Evolutionary conservation across 306 rosid species (phyloP), one percentile per base, ranked within the genome.

Genomic region (Comarum palustre): DNA sequence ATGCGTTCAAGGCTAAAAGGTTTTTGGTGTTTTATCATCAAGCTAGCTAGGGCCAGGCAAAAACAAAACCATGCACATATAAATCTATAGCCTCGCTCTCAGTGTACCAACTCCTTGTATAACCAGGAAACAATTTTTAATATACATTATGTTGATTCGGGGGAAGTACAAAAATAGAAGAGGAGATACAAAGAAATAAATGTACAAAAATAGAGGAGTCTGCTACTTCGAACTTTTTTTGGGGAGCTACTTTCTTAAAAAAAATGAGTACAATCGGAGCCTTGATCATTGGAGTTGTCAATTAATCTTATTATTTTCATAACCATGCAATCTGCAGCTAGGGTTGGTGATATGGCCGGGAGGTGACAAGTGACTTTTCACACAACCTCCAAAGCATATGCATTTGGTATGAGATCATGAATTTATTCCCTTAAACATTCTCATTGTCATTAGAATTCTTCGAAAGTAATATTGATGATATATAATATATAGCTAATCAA

Each of bases 401-500:
- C 36, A 38, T 38, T 66, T 6, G 36, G 54, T 41, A 32, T 50
- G 46, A 32, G 46, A 69, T 34, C 29, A 38, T 32, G 47, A 51
- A 69, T n/a, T 45, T 51, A 69, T 68, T 68, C 73, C 45, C 63
- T 69, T 50, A n/a, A 12, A 51, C 63, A 69, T 51, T 51, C 63
- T 12, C 36, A 31, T 50, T 69, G 20, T 54, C 34, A 51, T 16
- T 68, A 46, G 32, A 69, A 48, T n/a, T 69, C 29, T 19, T 31
- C n/a, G 15, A 10, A 29, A 47, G 27, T 52, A 52, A 52, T 32
- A 69, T 29, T 46, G 46, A 10, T 59, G 64, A 27, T 59, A 55
- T 55, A 22, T 57, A 57, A 55, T 13, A 27, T 3, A 8, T 59
- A 27, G 8, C 17, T 59, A 13, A 59, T 59, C 64, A 57, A n/a